A percentile compares a stretch with the other conserved stretches of the same genome.
Conservation (phyloP, 2,329 filamentous ascomycete genomes). For the Myriosclerotinia curreyana region DNA sequence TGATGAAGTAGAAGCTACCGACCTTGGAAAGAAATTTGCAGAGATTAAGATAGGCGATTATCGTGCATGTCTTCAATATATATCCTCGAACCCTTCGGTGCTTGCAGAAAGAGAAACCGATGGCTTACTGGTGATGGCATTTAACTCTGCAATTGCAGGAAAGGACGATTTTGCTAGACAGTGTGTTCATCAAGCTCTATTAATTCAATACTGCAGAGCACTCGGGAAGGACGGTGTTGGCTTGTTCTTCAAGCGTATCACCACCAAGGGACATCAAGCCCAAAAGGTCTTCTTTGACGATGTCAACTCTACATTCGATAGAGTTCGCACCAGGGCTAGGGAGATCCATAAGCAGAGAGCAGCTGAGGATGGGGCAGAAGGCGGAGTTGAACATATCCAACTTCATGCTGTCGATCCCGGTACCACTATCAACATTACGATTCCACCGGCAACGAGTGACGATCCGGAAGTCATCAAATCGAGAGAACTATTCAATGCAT, state of each 20-base stretch:
- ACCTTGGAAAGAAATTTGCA: conserved; percentile 76
- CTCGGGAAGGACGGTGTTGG: conserved; percentile 84
- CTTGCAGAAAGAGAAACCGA: conserved; percentile 85
- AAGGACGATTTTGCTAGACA: conserved; percentile 75
- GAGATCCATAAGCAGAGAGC: conserved; percentile 47
- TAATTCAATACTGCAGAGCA: conserved; percentile 92
- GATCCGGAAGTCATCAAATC: conserved; percentile 62
- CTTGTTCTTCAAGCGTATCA: conserved; percentile 95
- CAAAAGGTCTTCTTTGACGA: conserved; percentile 90
- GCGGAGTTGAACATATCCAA: conserved; percentile 91
- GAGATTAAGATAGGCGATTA: conserved; percentile 76
- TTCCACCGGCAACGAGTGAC: conserved; percentile 67
- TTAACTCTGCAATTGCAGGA: conserved; percentile 78
- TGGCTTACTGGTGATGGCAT: conserved; percentile 84
- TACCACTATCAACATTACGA: conserved; percentile 83
- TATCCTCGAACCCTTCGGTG: conserved; percentile 74
- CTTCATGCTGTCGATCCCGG: conserved; percentile 92
- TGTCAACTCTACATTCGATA: conserved; percentile 80
- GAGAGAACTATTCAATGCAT: conserved; percentile 76
- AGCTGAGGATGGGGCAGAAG: conserved; percentile 54
- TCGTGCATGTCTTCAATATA: conserved; percentile 67
- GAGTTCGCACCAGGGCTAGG: conserved; percentile 68
- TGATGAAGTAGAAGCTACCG: conserved; percentile 71
- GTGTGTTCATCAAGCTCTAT: conserved; percentile 87
- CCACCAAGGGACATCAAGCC: conserved; percentile 83